A percentile compares a stretch with the other conserved stretches of the same genome.
Conservation (phyloP, 495 filamentous ascomycete genomes). For the Aspergillus homomorphus region DNA sequence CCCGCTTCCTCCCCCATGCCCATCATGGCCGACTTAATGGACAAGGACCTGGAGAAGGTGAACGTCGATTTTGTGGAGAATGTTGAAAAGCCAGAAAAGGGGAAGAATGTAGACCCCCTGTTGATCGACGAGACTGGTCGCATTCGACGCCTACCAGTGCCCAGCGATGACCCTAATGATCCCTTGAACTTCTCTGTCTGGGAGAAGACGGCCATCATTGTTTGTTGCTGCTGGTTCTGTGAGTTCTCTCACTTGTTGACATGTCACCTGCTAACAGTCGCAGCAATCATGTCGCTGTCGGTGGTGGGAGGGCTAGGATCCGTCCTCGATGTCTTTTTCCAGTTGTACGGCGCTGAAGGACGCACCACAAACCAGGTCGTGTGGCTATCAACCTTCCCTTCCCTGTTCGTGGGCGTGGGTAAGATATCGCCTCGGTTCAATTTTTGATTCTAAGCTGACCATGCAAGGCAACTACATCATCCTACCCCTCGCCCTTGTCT, state of each 20-base stretch:
- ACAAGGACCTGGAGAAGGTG: constrained; percentile 13
- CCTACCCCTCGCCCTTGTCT: constrained; percentile 30
- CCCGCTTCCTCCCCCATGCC: no score
- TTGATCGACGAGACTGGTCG: constrained; percentile 24
- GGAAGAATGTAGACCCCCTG: constrained; percentile 13
- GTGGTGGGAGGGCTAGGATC: constrained; percentile 32
- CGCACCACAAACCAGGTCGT: constrained; percentile 27
- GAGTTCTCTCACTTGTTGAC: constrained; percentile 3
- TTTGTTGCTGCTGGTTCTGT: constrained; percentile 41
- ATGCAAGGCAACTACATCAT: constrained; percentile 31
- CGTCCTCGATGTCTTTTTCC: constrained; percentile 28
- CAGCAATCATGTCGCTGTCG: constrained; percentile 35
- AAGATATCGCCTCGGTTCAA: background rate
- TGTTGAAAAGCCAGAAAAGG: constrained; percentile 7
- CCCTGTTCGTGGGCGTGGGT: constrained; percentile 34
- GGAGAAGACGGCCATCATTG: constrained; percentile 32
- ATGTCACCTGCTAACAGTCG: background rate
- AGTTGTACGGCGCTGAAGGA: constrained; percentile 28
- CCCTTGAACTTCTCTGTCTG: constrained; percentile 32
- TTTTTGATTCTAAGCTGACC: background rate
- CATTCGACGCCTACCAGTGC: constrained; percentile 30
- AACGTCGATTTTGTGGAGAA: constrained; percentile 26
- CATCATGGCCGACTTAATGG: no score
- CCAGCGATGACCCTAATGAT: constrained; percentile 36
- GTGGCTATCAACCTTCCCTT: constrained; percentile 33